Conservation (phyloP, 129 eudicot genomes). For the Dittrichia graveolens region DNA sequence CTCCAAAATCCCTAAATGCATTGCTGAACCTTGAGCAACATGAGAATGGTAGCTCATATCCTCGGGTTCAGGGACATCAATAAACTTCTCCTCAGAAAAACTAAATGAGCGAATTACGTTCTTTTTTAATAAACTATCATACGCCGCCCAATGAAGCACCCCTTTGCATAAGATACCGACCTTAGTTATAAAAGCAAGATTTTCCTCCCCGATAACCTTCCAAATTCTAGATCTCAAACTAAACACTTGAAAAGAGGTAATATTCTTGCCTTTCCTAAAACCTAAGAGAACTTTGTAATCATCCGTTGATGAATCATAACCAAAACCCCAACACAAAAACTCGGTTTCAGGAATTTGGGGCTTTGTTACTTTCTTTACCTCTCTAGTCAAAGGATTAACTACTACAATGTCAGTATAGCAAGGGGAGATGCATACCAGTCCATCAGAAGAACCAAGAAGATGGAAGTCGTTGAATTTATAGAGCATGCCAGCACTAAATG, state of each 20-base stretch:
- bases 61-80: slow-evolving; percentile 3
- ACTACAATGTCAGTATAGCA: not conserved
- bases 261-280: not conserved
- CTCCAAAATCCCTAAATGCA: slow-evolving; percentile 16
- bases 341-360: slow-evolving; percentile 1
- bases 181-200: not conserved
- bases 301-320: slow-evolving; percentile 31
- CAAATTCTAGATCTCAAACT: slow-evolving; percentile 26
- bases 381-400: slow-evolving; percentile 29
- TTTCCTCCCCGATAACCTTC: slow-evolving; percentile 23
- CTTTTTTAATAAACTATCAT: slow-evolving; percentile 9
- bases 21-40: not conserved
- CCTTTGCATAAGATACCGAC: slow-evolving; percentile 31
- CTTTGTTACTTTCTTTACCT: slow-evolving; percentile 6
- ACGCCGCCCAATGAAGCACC: slow-evolving; percentile 23
- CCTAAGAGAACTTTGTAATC: slow-evolving; percentile 31
- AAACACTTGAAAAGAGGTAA: slow-evolving; percentile 18
- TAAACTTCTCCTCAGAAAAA: slow-evolving; percentile 16
- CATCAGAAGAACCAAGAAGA: slow-evolving; percentile 29
- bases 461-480: not conserved
- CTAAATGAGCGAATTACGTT: slow-evolving; percentile 17
- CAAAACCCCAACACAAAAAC: slow-evolving; percentile 23
- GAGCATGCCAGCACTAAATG: too few species aligned
- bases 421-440: slow-evolving; percentile 18
- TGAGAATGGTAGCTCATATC: not conserved